A percentile compares a stretch with the other conserved stretches of the same genome.
Conservation (phyloP, 1,284 basidiomycete species). For the Tranzscheliella williamsii region DNA sequence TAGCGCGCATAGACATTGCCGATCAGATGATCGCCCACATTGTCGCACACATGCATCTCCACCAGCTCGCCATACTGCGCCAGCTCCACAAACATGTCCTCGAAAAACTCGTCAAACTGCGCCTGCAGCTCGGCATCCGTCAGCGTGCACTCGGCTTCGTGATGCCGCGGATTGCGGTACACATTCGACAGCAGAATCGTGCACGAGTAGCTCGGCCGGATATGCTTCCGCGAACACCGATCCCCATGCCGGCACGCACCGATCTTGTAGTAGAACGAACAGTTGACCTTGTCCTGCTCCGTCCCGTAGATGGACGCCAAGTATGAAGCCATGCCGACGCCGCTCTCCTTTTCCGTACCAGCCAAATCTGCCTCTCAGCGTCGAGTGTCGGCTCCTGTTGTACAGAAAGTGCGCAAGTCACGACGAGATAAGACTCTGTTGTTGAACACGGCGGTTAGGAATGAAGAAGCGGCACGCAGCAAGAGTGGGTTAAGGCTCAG, state of each 20-base stretch:
- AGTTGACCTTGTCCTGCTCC: slow-evolving; percentile 90
- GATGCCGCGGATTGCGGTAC: slow-evolving; percentile 93
- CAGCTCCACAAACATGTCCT: slow-evolving; percentile 76
- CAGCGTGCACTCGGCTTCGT: slow-evolving; percentile 78
- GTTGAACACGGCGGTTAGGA: too few relatives aligned
- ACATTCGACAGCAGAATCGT: slow-evolving; percentile 98
- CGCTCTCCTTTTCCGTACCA: too few relatives aligned
- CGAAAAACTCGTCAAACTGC: slow-evolving; percentile 95
- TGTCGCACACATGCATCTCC: slow-evolving; percentile 96
- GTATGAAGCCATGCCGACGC: slow-evolving; percentile 40
- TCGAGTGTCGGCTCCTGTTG: too few relatives aligned
- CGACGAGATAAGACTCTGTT: background rate
- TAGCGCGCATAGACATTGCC: slow-evolving; percentile 98
- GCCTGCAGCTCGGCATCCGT: slow-evolving; percentile 81
- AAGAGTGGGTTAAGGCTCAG: too few relatives aligned
- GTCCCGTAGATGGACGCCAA: slow-evolving; percentile 56
- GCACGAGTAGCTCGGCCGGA: slow-evolving; percentile 93
- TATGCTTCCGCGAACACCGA: slow-evolving; percentile 94
- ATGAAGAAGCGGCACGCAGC: too few relatives aligned
- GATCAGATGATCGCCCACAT: slow-evolving; percentile 97
- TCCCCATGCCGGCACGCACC: slow-evolving; percentile 95
- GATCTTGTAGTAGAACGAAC: slow-evolving; percentile 96
- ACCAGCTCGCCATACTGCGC: slow-evolving; percentile 92
- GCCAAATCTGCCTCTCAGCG: too few relatives aligned
- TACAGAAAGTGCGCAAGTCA: too few relatives aligned